These are phyloP conservation scores for Lanzia echinophila DNA, from an alignment of 2,329 filamentous ascomycete species.

Conservation along the genomic window DNA sequence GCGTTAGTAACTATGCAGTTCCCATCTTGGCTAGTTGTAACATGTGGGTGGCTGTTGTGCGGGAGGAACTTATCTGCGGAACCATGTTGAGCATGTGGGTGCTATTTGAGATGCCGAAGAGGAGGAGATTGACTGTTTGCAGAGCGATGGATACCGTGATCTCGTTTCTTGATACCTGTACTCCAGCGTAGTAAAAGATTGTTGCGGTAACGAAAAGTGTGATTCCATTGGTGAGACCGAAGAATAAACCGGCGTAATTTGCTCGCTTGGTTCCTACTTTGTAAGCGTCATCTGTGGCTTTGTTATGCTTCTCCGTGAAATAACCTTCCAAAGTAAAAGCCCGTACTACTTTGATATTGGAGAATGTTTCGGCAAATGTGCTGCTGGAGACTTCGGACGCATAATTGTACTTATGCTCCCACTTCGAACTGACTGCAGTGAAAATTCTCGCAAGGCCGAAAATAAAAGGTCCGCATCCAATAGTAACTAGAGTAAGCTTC, in stretches of 20 bases:
- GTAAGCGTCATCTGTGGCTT: constrained; percentile 46
- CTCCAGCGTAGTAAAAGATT: constrained; percentile 76
- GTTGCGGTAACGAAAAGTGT: constrained; percentile 68
- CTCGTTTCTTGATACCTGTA: constrained; percentile 48
- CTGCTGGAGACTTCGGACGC: constrained; percentile 53
- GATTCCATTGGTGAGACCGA: constrained; percentile 69
- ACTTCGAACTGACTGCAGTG: constrained; percentile 56
- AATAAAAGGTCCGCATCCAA: constrained; percentile 62
- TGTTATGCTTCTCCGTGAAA: constrained; percentile 58
- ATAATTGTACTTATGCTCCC: constrained; percentile 64
- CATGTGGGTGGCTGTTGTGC: constrained; percentile 65
- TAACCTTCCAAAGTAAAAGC: constrained; percentile 66
- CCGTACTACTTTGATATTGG: constrained; percentile 72
- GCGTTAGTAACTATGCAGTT: too few species aligned
- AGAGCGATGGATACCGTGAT: constrained; percentile 54
- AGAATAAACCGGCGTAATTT: constrained; percentile 61
- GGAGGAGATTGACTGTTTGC: constrained; percentile 71
- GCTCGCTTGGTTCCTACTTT: constrained; percentile 59
- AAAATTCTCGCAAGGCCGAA: constrained; percentile 60
- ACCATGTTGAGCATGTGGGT: constrained; percentile 65
- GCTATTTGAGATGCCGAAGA: constrained; percentile 75
- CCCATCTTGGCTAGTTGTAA: constrained; percentile 62
- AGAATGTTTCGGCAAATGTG: constrained; percentile 68
- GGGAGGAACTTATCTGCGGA: constrained; percentile 71
- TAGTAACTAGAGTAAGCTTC: constrained; percentile 72